Conservation (phyloP, 2,329 filamentous ascomycete species). For the Stagonosporopsis vannaccii region DNA sequence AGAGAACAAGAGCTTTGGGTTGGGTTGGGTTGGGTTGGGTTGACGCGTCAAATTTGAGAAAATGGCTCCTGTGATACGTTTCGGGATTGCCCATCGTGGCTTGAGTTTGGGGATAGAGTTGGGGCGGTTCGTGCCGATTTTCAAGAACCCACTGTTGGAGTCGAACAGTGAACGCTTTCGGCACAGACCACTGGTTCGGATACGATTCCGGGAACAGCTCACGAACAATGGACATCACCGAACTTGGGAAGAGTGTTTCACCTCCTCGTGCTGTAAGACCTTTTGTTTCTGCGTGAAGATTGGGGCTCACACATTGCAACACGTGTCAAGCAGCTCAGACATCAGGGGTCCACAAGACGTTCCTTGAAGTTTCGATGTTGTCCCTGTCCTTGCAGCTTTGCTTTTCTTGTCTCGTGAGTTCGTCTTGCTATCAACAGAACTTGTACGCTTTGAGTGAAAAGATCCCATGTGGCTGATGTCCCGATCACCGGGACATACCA, state of each 20-base stretch:
- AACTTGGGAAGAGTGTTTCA: neutral
- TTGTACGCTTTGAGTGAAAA: neutral
- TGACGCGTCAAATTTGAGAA: neutral
- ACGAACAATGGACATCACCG: neutral
- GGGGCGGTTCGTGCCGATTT: slow-evolving; percentile 4
- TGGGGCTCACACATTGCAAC: neutral
- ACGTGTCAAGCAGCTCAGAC: neutral
- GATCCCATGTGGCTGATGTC: neutral
- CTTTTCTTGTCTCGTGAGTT: neutral
- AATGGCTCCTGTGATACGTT: neutral
- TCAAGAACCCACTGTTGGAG: neutral
- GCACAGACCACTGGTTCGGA: slow-evolving; percentile 18
- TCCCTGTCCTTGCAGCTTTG: neutral
- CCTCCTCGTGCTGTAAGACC: neutral
- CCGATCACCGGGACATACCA: neutral
- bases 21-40: neutral
- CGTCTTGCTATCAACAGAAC: neutral
- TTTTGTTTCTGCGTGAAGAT: neutral
- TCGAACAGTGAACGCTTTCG: slow-evolving; percentile 4
- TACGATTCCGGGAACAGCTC: neutral
- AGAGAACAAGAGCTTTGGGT: neutral
- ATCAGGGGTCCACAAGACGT: neutral
- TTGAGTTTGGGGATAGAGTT: neutral
- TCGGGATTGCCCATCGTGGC: slow-evolving; percentile 4
- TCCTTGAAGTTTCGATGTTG: too few species aligned